Evolutionary conservation across 257 asterid genomes (phyloP).

Genomic region (Eustoma russellianum): DNA sequence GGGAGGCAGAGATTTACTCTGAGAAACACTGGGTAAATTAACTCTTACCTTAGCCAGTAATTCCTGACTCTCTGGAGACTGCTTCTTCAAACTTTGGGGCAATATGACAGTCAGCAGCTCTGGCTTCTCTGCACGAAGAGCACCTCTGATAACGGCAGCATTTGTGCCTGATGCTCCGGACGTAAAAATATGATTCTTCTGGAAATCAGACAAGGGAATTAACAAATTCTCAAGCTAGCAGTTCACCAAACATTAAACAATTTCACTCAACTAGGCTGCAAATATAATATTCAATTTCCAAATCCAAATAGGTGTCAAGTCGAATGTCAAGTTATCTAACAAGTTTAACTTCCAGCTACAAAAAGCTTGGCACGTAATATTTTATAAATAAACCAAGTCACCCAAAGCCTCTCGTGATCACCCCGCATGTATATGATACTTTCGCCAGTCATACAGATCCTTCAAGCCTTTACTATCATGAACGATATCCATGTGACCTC

Average conservation of each 20-base stretch:
- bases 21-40: not conserved
- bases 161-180: constrained; percentile 99
- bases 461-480: too few species aligned
- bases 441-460: too few species aligned
- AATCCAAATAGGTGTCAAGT: too few species aligned
- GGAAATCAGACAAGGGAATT: constrained; percentile 13
- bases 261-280: not conserved
- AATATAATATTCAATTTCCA: too few species aligned
- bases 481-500: too few species aligned
- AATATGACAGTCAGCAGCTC: constrained; percentile 89
- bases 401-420: too few species aligned
- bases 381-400: too few species aligned
- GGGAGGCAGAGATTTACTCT: too few species aligned
- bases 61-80: constrained; percentile 96
- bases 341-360: too few species aligned
- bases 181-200: constrained; percentile 95
- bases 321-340: too few species aligned
- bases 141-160: constrained; percentile 99
- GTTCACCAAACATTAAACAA: constrained; percentile 4
- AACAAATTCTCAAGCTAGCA: constrained; percentile 1
- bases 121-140: constrained; percentile 95
- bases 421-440: too few species aligned
- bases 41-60: constrained; percentile 75
- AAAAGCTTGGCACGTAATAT: too few species aligned
- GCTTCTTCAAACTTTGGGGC: constrained; percentile 91